A percentile compares a stretch with the other conserved stretches of the same genome.
These are phyloP conservation scores for Gymnopilus dilepis DNA, from an alignment of 768 basidiomycete species.

Conservation along the genomic window DNA sequence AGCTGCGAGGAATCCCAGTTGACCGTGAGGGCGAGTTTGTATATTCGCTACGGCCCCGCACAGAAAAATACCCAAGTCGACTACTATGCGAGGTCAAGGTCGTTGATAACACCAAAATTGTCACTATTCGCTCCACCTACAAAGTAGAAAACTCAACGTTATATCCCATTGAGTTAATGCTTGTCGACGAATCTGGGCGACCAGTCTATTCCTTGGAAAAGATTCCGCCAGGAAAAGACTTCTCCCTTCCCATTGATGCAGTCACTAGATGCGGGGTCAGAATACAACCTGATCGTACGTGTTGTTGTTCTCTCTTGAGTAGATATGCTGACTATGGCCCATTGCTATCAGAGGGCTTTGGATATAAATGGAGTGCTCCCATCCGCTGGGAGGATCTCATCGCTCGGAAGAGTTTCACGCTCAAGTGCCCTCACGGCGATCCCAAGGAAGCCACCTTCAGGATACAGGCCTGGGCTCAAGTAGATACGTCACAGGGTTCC, in stretches of 20 bases:
- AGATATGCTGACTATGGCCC: constrained; percentile 3
- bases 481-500: constrained; percentile 58
- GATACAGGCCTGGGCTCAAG: constrained; percentile 90
- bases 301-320: not conserved
- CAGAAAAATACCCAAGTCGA: constrained; percentile 75
- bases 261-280: constrained; percentile 82
- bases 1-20: constrained; percentile 85
- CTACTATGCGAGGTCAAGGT: constrained; percentile 90
- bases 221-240: constrained; percentile 90
- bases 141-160: constrained; percentile 90
- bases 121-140: constrained; percentile 92
- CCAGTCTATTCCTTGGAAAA: constrained; percentile 83
- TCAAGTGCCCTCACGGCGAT: constrained; percentile 86
- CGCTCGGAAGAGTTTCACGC: constrained; percentile 67
- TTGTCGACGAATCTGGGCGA: constrained; percentile 86
- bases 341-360: constrained; percentile 93
- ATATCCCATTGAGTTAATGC: constrained; percentile 89
- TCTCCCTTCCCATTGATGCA: constrained; percentile 87
- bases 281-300: constrained; percentile 91
- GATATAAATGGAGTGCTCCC: constrained; percentile 90
- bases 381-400: constrained; percentile 91
- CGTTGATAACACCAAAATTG: constrained; percentile 90
- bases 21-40: constrained; percentile 93
- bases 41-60: constrained; percentile 83
- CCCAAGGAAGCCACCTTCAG: constrained; percentile 88